These are phyloP conservation scores for Ophiocordyceps camponoti-saundersi DNA, from an alignment of 2,329 filamentous ascomycete species.

Conservation along the genomic window DNA sequence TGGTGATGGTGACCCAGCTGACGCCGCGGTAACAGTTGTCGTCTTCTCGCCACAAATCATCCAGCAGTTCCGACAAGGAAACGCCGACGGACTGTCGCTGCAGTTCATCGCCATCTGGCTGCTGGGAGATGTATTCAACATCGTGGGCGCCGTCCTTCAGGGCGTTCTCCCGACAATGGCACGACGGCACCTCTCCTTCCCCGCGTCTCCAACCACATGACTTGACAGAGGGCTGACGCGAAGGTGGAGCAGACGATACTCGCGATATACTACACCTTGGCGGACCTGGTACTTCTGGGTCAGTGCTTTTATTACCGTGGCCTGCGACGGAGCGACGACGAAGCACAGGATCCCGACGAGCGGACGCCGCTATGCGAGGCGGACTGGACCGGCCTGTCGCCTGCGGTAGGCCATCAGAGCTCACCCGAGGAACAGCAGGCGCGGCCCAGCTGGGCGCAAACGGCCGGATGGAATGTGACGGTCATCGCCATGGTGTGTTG, in stretches of 20 bases:
- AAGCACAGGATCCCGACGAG: slow-evolving; percentile 20
- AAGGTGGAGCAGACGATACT: slow-evolving; percentile 45
- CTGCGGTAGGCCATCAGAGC: slow-evolving; percentile 58
- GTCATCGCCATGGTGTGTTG: slow-evolving; percentile 68
- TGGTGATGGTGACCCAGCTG: background rate
- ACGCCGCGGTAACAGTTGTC: slow-evolving; percentile 40
- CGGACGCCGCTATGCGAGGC: slow-evolving; percentile 33
- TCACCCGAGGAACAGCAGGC: slow-evolving; percentile 24
- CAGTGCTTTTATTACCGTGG: slow-evolving; percentile 96
- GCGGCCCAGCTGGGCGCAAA: slow-evolving; percentile 34
- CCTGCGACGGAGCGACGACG: slow-evolving; percentile 47
- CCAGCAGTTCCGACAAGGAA: slow-evolving; percentile 75
- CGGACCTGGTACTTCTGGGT: slow-evolving; percentile 69
- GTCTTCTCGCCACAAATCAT: slow-evolving; percentile 96
- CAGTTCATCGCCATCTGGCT: slow-evolving; percentile 92
- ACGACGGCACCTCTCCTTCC: slow-evolving; percentile 5
- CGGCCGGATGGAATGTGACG: slow-evolving; percentile 54
- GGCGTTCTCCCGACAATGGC: slow-evolving; percentile 88
- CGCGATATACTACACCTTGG: slow-evolving; percentile 86
- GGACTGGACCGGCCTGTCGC: slow-evolving; percentile 52
- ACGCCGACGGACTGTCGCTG: slow-evolving; percentile 75
- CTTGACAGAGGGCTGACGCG: background rate
- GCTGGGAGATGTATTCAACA: slow-evolving; percentile 89
- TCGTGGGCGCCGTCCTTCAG: slow-evolving; percentile 79
- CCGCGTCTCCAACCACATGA: no score